Evolutionary conservation across 148 eudicot species (phyloP), one percentile per base, ranked within the genome.

Genomic region (Polygonum maritimum): DNA sequence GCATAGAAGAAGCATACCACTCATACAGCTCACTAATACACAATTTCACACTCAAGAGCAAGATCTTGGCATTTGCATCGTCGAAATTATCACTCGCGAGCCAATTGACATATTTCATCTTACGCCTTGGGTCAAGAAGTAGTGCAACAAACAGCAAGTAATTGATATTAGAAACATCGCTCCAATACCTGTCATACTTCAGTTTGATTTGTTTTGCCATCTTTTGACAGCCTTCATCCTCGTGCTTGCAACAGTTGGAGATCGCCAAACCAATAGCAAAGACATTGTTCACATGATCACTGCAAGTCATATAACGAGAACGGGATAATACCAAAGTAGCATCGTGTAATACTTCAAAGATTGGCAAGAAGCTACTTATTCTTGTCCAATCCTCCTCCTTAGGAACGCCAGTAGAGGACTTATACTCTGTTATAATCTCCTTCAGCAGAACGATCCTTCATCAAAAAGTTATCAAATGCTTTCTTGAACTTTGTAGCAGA

Each of bases 81-180:
- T 12, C 18, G 11, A 12, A 69, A 11, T 4, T 5, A 33, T 14
- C 4, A 12, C 72, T 16, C 8, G 35, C 72, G 15, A 69, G n/a
- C 72, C 72, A 69, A 13, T 69, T 39, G 18, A 69, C 72, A 31
- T 11, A 35, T 15, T 35, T 18, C 35, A 73, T 26, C 75, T 73
- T 73, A 22, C 33, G 6, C 35, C 52, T 44, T 1, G 75, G 75
- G 18, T 73, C 75, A 73, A 73, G 16, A 73, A 73, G 39, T 44
- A 72, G 13, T 35, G 75, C 75, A 40, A 72, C 9, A 39, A 39
- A 45, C 31, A 72, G 4, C 54, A 73, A 45, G 35, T 38, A 13
- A 26, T 73, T 73, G 35, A 44, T 31, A 41, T 48, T 44, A 41
- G 39, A n/a, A 48, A 73, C n/a, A 48, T 73, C 39, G 12, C 75